Evolutionary conservation across 139 green algal species (phyloP).

Genomic region (Desmodesmus armatus): DNA sequence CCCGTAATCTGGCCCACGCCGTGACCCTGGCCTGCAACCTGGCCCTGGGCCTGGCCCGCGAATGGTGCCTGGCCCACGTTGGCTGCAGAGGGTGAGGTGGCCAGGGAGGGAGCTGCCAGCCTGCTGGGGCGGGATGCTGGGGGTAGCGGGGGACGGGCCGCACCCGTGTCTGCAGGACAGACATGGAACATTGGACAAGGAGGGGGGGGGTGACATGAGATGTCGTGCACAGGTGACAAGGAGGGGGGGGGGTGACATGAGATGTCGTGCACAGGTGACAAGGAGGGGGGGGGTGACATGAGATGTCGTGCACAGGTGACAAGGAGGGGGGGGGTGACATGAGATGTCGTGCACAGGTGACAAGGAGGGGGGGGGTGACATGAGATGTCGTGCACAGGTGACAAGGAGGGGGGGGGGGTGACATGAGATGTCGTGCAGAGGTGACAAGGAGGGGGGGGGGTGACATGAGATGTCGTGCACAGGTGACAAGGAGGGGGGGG

Average conservation of each 20-base stretch:
- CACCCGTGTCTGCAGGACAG: constrained; percentile 30
- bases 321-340: not conserved
- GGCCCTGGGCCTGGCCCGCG: not conserved
- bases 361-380: too few species aligned
- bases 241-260: not conserved
- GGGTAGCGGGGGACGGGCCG: constrained; percentile 9
- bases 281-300: not conserved
- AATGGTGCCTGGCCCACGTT: not conserved
- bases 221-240: not conserved
- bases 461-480: too few species aligned
- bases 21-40: constrained; percentile 1
- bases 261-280: not conserved
- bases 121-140: constrained; percentile 18
- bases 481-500: too few species aligned
- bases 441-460: too few species aligned
- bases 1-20: constrained; percentile 10
- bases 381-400: too few species aligned
- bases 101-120: too few species aligned
- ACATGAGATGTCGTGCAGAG: too few species aligned
- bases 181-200: not conserved
- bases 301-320: not conserved
- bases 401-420: too few species aligned
- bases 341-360: too few species aligned
- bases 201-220: not conserved
- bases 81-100: too few species aligned